phyloP scores from a whole-genome alignment of 352 stramenopile genomes.

The Blastocystis sp. region DNA sequence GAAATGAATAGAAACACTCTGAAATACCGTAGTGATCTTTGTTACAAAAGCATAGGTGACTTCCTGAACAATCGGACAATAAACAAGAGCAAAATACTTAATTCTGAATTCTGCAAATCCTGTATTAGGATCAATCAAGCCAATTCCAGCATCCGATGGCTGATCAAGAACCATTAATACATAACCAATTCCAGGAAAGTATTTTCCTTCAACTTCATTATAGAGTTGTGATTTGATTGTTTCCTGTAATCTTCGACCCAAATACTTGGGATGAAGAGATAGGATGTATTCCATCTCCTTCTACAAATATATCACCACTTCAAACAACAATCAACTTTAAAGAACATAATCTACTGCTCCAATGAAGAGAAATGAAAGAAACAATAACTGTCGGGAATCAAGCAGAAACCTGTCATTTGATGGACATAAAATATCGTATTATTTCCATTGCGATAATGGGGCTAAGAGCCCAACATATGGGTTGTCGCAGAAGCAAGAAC shows the following conservation, averaged over 20 bases:
- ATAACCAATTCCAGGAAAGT: slow-evolving; percentile 53
- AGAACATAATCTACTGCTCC: slow-evolving; percentile 1
- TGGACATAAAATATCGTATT: background rate
- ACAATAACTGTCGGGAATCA: background rate
- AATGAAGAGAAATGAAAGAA: background rate
- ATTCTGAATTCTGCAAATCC: slow-evolving; percentile 50
- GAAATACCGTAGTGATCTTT: background rate
- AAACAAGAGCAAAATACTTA: slow-evolving; percentile 53
- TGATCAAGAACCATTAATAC: slow-evolving; percentile 36
- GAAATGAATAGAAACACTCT: background rate
- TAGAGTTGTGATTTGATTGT: slow-evolving; percentile 38
- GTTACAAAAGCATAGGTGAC: slow-evolving; percentile 49
- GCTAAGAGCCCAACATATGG: background rate
- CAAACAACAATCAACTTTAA: background rate
- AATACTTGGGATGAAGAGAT: slow-evolving; percentile 59
- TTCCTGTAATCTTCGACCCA: slow-evolving; percentile 50
- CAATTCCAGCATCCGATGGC: slow-evolving; percentile 27
- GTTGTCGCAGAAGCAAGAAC: background rate
- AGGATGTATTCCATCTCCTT: slow-evolving; percentile 62
- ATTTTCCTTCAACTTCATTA: slow-evolving; percentile 45
- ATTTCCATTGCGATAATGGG: background rate
- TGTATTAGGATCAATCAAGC: slow-evolving; percentile 52
- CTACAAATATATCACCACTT: background rate
- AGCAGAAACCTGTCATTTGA: background rate
- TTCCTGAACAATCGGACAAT: slow-evolving; percentile 36